Evolutionary conservation across 2,329 filamentous ascomycete species (phyloP).

Genomic region (Hymenoscyphus infarciens): DNA sequence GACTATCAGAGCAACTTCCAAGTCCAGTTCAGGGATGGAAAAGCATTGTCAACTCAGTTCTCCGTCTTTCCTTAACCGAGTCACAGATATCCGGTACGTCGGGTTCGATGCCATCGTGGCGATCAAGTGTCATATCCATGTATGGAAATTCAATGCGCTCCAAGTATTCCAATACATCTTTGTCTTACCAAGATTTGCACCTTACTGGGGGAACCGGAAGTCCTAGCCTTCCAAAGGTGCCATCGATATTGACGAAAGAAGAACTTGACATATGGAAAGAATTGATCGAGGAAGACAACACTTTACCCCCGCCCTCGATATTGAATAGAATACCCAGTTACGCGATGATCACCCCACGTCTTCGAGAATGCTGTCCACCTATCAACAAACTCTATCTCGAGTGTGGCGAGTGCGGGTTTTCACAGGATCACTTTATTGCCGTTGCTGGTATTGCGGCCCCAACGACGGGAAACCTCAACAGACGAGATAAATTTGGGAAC

Average conservation of each 20-base stretch:
- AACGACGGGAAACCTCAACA: neutral
- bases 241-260: neutral
- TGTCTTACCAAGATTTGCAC: neutral
- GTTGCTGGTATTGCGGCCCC: neutral
- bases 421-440: neutral
- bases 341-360: neutral
- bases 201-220: neutral
- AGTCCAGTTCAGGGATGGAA: neutral
- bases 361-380: neutral
- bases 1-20: neutral
- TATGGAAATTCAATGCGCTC: neutral
- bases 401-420: neutral
- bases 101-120: neutral
- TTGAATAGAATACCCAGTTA: neutral
- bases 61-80: neutral
- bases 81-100: neutral
- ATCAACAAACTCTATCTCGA: neutral
- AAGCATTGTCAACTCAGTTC: neutral
- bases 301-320: neutral
- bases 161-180: neutral
- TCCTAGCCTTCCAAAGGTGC: neutral
- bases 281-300: neutral
- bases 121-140: neutral
- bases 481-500: neutral
- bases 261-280: neutral